Evolutionary conservation across 306 rosid species (phyloP).

Genomic region (Prunus padus): DNA sequence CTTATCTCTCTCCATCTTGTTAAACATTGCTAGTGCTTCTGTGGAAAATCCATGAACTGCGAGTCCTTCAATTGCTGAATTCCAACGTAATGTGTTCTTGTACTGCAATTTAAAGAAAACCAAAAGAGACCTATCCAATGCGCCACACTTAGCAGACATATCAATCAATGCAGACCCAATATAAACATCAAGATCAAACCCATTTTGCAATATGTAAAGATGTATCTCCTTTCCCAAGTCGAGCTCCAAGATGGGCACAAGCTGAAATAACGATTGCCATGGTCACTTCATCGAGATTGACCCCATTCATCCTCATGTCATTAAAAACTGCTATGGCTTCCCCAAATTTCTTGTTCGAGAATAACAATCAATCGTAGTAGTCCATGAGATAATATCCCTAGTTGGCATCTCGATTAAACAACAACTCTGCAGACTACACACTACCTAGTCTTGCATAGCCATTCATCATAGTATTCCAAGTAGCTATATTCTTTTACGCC

Average conservation of each 20-base stretch:
- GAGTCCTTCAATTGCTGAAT: constrained; percentile 69
- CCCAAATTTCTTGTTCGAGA: constrained; percentile 38
- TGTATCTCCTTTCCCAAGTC: constrained; percentile 71
- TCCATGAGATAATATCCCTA: constrained; percentile 77
- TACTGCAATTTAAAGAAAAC: constrained; percentile 60
- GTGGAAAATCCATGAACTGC: constrained; percentile 59
- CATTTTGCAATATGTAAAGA: constrained; percentile 48
- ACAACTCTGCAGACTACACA: constrained; percentile 42
- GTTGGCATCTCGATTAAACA: constrained; percentile 58
- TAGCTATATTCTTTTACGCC: constrained; percentile 51
- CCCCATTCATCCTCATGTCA: constrained; percentile 50
- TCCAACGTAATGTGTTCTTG: constrained; percentile 82
- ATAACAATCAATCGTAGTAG: constrained; percentile 63
- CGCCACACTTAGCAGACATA: constrained; percentile 88
- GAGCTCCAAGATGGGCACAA: constrained; percentile 82
- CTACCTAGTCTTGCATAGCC: constrained; percentile 60
- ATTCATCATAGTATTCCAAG: constrained; percentile 74
- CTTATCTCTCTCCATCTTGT: constrained; percentile 48
- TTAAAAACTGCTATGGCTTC: constrained; percentile 53
- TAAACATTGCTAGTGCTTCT: constrained; percentile 59
- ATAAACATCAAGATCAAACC: constrained; percentile 68
- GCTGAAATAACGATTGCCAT: constrained; percentile 61
- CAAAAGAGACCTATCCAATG: constrained; percentile 63
- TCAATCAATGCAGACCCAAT: constrained; percentile 74
- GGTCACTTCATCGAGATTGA: constrained; percentile 64